Base-by-base conservation (phyloP, 2,329 filamentous ascomycete species). In the Sarocladium oryzae region DNA sequence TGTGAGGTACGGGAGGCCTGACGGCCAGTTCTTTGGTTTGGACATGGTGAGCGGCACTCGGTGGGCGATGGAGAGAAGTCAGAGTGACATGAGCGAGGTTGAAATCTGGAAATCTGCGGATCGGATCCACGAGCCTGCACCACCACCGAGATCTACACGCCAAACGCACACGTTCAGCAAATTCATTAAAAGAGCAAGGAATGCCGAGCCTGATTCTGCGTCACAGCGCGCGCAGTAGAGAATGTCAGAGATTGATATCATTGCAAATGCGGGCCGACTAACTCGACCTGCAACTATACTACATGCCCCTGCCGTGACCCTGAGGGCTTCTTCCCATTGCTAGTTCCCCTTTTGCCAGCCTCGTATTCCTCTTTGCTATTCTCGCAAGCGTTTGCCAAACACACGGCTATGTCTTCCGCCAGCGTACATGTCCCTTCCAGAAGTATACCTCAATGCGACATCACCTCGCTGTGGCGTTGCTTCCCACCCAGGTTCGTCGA, bases 401-500 rank as follows among this genome's bases (percentile, higher is more conserved):
- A n/a, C n/a, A n/a, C n/a, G n/a, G 28, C 28, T 13, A 7, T 13
- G 13, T 30, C 28, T 30, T 30, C 13, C 11, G 6, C 8, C 7
- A 37, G n/a, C 35, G n/a, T 37, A 37, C 35, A 37, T 6, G 5
- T 8, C 35, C 16, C 11, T 37, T 16, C 16, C n/a, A 18, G 11
- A 15, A 15, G n/a, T 37, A 15, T 7, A 16, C 35, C 55, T 61
- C 53, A 70, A 49, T 69, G 66, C 4, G 70, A 77, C 78, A 85
- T 82, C 36, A 86, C 73, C 52, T 78, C 77, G 53, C 75, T 75
- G 65, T 88, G 89, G 60, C 88, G n/a, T n/a, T n/a, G 88, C 51
- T 78, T 77, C 59, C 84, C 74, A 57, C 85, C 84, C 57, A 89
- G 71, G 54, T 87, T 81, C 30, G 83, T 78, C 8, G 86, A 84